A percentile compares a stretch with the other conserved stretches of the same genome.
These are phyloP conservation scores for Penicillium robsamsonii DNA, from an alignment of 495 filamentous ascomycete species.

Conservation along the genomic window DNA sequence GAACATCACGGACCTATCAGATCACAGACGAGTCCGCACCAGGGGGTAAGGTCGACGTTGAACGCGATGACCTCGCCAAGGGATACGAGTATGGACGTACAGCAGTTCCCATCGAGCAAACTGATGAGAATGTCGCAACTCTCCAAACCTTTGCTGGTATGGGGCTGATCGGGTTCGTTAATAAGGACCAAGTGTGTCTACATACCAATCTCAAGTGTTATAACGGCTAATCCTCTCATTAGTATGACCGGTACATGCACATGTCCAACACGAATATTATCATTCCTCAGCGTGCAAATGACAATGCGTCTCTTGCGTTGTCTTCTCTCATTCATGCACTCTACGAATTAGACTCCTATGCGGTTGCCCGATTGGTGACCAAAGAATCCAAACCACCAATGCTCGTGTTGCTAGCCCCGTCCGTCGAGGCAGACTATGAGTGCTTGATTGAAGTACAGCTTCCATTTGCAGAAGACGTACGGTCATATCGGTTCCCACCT, in stretches of 20 bases:
- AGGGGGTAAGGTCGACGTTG: slow-evolving; percentile 82
- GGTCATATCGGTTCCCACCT: slow-evolving; percentile 85
- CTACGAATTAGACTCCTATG: slow-evolving; percentile 81
- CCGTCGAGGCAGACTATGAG: slow-evolving; percentile 79
- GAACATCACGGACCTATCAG: slow-evolving; percentile 72
- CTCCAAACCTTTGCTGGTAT: slow-evolving; percentile 72
- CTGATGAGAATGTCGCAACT: slow-evolving; percentile 77
- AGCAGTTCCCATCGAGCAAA: slow-evolving; percentile 80
- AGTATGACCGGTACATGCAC: slow-evolving; percentile 84
- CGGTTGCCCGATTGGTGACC: slow-evolving; percentile 77
- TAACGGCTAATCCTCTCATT: slow-evolving; percentile 15
- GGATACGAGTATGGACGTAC: slow-evolving; percentile 94
- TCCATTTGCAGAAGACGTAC: slow-evolving; percentile 91
- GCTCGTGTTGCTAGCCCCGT: slow-evolving; percentile 78
- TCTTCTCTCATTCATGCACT: slow-evolving; percentile 90
- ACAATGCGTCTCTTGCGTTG: slow-evolving; percentile 73
- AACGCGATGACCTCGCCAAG: slow-evolving; percentile 79
- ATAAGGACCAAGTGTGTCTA: slow-evolving; percentile 60
- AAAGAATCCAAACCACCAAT: slow-evolving; percentile 76
- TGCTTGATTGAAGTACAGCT: slow-evolving; percentile 87
- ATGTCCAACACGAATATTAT: slow-evolving; percentile 76
- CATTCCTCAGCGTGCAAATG: slow-evolving; percentile 68
- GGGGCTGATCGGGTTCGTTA: slow-evolving; percentile 84
- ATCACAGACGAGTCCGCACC: slow-evolving; percentile 69
- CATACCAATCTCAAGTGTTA: neutral